A percentile compares a stretch with the other conserved stretches of the same genome.
phyloP scores from a whole-genome alignment of 331 rosid species.

The Erythrophleum ivorense region DNA sequence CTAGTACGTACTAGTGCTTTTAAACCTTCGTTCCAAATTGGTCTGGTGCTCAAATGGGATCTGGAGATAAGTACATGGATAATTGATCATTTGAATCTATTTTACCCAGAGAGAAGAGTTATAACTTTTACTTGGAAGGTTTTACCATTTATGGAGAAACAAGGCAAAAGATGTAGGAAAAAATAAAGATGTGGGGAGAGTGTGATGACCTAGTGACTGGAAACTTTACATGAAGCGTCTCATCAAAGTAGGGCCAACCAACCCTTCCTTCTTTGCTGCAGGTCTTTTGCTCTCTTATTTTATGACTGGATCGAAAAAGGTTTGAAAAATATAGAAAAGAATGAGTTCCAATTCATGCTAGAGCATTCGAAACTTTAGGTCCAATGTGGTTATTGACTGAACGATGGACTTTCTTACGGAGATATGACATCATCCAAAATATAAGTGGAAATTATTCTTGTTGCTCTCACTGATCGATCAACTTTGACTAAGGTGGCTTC shows the following conservation, averaged over 20 bases:
- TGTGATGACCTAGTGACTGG: background rate
- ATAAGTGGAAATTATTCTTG: background rate
- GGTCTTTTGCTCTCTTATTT: slow-evolving; percentile 9
- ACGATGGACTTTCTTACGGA: background rate
- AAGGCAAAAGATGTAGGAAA: background rate
- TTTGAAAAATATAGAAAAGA: background rate
- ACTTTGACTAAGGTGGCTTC: slow-evolving; percentile 8
- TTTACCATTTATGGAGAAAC: background rate
- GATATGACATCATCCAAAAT: slow-evolving; percentile 21
- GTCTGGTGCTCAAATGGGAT: slow-evolving; percentile 18
- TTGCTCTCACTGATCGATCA: background rate
- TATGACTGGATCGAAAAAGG: slow-evolving; percentile 9
- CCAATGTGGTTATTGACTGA: background rate
- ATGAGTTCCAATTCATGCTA: background rate
- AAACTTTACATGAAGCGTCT: slow-evolving; percentile 26
- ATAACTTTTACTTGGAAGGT: background rate
- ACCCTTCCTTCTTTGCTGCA: slow-evolving; percentile 8
- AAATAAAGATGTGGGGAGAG: background rate
- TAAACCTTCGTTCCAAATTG: slow-evolving; percentile 28
- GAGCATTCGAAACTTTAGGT: background rate
- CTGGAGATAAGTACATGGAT: background rate
- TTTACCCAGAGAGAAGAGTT: background rate
- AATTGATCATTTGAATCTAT: background rate
- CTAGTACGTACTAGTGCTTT: too few relatives aligned
- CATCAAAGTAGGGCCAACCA: slow-evolving; percentile 17